Evolutionary conservation across 352 stramenopile species (phyloP).

Genomic region (Phytophthora podocarpi): DNA sequence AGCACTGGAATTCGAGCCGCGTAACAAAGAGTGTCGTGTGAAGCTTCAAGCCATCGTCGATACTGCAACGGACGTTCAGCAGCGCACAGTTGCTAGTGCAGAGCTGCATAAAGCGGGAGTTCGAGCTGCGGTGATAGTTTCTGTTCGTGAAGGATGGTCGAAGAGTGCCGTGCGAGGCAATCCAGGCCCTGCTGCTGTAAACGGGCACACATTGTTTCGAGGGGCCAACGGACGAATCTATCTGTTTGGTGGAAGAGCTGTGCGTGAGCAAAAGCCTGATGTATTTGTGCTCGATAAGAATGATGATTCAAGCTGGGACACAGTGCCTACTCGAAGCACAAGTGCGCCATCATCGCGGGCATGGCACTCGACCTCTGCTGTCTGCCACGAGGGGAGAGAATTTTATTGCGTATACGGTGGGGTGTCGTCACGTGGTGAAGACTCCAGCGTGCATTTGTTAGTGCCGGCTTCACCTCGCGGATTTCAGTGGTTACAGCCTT

Average conservation of each 20-base stretch:
- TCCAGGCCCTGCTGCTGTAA: slow-evolving; percentile 62
- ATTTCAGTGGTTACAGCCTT: slow-evolving; percentile 35
- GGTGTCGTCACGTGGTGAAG: slow-evolving; percentile 63
- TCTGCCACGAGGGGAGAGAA: slow-evolving; percentile 18
- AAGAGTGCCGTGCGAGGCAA: slow-evolving; percentile 58
- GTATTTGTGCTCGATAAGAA: slow-evolving; percentile 53
- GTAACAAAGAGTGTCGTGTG: slow-evolving; percentile 56
- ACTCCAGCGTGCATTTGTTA: slow-evolving; percentile 49
- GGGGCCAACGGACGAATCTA: slow-evolving; percentile 30
- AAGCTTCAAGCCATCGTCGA: slow-evolving; percentile 47
- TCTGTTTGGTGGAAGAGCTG: slow-evolving; percentile 62
- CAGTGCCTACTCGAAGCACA: slow-evolving; percentile 25
- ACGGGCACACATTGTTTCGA: slow-evolving; percentile 65
- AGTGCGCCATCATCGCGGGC: slow-evolving; percentile 46
- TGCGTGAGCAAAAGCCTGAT: slow-evolving; percentile 58
- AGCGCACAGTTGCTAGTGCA: background rate
- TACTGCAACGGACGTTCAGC: background rate
- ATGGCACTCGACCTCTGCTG: slow-evolving; percentile 55
- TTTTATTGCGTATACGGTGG: slow-evolving; percentile 61
- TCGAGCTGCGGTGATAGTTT: slow-evolving; percentile 37
- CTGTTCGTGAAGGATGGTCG: slow-evolving; percentile 53
- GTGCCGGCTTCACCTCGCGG: slow-evolving; percentile 5
- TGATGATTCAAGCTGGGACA: slow-evolving; percentile 60
- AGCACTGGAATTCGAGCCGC: slow-evolving; percentile 51
- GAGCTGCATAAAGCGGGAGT: slow-evolving; percentile 27